Conservation (phyloP, 768 basidiomycete species). For the Termitomyces sp. region DNA sequence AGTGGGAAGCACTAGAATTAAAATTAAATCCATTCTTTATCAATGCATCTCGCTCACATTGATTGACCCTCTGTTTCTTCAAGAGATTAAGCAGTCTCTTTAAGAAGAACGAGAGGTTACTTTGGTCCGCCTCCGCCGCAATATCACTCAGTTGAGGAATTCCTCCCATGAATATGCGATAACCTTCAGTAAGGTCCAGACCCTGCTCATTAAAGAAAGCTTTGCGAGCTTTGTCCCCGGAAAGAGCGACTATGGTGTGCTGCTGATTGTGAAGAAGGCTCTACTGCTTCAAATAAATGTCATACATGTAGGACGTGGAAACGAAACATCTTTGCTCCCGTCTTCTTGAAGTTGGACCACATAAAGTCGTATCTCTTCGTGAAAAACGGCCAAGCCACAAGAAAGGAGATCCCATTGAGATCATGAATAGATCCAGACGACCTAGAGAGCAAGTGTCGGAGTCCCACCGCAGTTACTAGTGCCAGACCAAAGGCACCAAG, state of each 20-base stretch:
- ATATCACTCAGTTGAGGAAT: slow-evolving; percentile 18
- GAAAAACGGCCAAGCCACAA: slow-evolving; percentile 30
- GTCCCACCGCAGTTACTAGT: background rate
- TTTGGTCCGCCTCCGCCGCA: slow-evolving; percentile 5
- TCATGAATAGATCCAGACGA: slow-evolving; percentile 7
- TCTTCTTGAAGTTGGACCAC: slow-evolving; percentile 20
- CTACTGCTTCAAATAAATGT: background rate
- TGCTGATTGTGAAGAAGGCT: background rate
- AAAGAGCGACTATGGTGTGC: slow-evolving; percentile 21
- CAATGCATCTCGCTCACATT: background rate
- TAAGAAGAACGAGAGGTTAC: background rate
- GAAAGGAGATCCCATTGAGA: slow-evolving; percentile 23
- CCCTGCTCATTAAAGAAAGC: slow-evolving; percentile 20
- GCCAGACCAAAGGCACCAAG: background rate
- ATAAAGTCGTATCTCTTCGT: slow-evolving; percentile 27
- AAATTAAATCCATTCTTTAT: background rate
- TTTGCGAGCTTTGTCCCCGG: slow-evolving; percentile 20
- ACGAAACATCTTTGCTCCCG: slow-evolving; percentile 20
- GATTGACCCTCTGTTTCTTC: slow-evolving; percentile 9
- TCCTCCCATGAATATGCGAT: slow-evolving; percentile 19
- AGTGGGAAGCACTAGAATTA: slow-evolving; percentile 9
- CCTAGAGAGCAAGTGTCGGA: background rate
- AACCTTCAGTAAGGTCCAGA: slow-evolving; percentile 19
- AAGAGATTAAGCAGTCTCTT: slow-evolving; percentile 7
- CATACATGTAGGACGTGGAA: slow-evolving; percentile 26